Evolutionary conservation across 352 stramenopile species (phyloP).

Genomic region (Pythium insidiosum): DNA sequence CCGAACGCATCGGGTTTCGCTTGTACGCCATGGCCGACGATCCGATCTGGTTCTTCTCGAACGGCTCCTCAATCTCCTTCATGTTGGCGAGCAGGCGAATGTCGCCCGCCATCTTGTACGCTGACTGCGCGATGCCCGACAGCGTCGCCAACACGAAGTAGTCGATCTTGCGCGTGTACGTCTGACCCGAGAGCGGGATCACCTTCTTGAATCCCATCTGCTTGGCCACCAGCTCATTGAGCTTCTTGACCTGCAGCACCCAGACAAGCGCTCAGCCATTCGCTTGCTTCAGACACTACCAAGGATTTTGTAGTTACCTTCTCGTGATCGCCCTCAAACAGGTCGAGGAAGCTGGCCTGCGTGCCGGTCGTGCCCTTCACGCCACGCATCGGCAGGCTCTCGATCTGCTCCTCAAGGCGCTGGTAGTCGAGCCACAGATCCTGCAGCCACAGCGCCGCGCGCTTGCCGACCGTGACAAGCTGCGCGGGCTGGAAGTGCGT

Average conservation of each 20-base stretch:
- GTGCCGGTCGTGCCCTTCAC: conserved; percentile 99
- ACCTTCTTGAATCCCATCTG: conserved; percentile 97
- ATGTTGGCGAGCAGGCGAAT: conserved; percentile 98
- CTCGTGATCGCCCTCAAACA: conserved; percentile 98
- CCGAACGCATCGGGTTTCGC: conserved; percentile 98
- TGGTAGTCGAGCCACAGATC: conserved; percentile 96
- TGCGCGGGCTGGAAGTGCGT: conserved; percentile 99
- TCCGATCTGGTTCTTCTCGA: conserved; percentile 93
- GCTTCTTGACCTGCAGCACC: conserved; percentile 81
- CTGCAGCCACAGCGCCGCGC: conserved; percentile 97
- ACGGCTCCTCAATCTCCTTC: conserved; percentile 97
- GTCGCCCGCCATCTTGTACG: conserved; percentile 99
- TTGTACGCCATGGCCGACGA: conserved; percentile 99
- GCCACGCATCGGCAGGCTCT: conserved; percentile 93
- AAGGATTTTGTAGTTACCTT: too few species aligned
- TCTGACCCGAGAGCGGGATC: conserved; percentile 97
- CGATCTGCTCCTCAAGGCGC: conserved; percentile 93
- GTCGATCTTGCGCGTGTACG: conserved; percentile 99
- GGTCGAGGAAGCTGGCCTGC: conserved; percentile 97
- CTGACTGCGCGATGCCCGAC: conserved; percentile 95
- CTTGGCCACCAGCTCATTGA: conserved; percentile 95
- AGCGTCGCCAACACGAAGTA: conserved; percentile 94
- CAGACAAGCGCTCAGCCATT: too few species aligned
- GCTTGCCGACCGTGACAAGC: conserved; percentile 98
- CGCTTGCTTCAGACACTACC: too few species aligned